Conservation (phyloP, 2,329 filamentous ascomycete species). For the Aspergillus pseudoglaucus region DNA sequence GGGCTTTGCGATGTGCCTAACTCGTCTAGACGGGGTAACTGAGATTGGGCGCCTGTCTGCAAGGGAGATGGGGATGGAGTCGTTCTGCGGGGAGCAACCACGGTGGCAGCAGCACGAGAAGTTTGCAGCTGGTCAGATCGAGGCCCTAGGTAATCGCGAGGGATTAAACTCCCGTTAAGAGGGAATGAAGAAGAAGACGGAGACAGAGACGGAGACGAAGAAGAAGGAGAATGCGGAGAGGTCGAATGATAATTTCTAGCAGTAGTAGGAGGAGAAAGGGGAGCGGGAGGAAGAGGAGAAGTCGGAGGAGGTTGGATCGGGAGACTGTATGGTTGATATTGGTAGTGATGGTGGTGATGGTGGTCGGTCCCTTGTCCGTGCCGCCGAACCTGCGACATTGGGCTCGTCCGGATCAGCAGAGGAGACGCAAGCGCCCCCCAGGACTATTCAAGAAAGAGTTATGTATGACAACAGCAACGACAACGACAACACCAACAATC, state of each 20-base stretch:
- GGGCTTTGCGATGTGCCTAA: constrained; percentile 20
- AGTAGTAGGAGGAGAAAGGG: constrained; percentile 3
- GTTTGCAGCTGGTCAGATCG: constrained; percentile 20
- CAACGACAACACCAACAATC: no score
- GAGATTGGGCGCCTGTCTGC: constrained; percentile 21
- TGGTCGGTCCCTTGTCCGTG: neutral
- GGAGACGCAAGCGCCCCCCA: neutral
- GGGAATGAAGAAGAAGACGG: neutral
- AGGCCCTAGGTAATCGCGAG: constrained; percentile 29
- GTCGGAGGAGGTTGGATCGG: constrained; percentile 1
- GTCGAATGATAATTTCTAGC: constrained; percentile 1
- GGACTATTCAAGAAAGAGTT: no score
- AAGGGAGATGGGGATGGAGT: constrained; percentile 22
- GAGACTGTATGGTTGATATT: neutral
- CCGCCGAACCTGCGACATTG: neutral
- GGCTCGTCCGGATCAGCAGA: neutral
- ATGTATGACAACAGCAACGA: no score
- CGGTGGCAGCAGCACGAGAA: constrained; percentile 14
- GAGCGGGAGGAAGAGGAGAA: constrained; percentile 2
- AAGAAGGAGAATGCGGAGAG: neutral
- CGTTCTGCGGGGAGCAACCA: constrained; percentile 18
- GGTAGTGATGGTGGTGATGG: neutral
- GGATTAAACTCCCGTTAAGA: constrained; percentile 23
- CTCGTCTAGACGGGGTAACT: constrained; percentile 14
- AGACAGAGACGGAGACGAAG: neutral